phyloP scores from a whole-genome alignment of 2,329 filamentous ascomycete species.

The Scleromitrula shiraiana region DNA sequence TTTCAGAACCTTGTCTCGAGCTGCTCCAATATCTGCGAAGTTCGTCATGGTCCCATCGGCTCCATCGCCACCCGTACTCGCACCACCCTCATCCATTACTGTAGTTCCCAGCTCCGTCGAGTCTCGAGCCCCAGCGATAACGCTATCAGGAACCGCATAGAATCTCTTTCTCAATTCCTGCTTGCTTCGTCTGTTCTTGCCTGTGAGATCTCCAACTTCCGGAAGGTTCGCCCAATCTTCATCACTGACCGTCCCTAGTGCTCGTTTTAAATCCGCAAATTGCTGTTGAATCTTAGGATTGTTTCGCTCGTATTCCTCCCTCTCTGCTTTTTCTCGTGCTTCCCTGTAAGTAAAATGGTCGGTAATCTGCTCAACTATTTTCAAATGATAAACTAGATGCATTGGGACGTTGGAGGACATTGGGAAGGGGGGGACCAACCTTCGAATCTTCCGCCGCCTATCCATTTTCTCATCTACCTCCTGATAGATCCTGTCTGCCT shows the following conservation, averaged over 20 bases:
- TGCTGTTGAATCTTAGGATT: slow-evolving; percentile 98
- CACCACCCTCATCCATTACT: slow-evolving; percentile 71
- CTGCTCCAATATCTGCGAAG: slow-evolving; percentile 94
- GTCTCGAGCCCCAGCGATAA: slow-evolving; percentile 78
- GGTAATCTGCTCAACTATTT: slow-evolving; percentile 68
- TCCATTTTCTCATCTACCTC: slow-evolving; percentile 98
- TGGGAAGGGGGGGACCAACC: slow-evolving; percentile 52
- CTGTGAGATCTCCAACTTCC: slow-evolving; percentile 92
- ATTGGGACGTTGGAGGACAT: slow-evolving; percentile 29
- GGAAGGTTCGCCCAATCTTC: slow-evolving; percentile 95
- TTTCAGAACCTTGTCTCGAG: slow-evolving; percentile 89
- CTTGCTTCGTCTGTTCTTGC: slow-evolving; percentile 80
- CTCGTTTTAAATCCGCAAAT: slow-evolving; percentile 91
- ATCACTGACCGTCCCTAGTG: slow-evolving; percentile 78
- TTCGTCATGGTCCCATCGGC: slow-evolving; percentile 90
- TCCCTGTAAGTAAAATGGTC: slow-evolving; percentile 71
- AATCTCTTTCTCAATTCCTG: slow-evolving; percentile 78
- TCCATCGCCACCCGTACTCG: slow-evolving; percentile 32
- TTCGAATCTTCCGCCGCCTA: slow-evolving; percentile 73
- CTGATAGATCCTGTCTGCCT: slow-evolving; percentile 92
- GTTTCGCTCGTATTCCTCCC: slow-evolving; percentile 90
- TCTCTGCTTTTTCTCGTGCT: slow-evolving; percentile 84
- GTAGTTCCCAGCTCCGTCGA: slow-evolving; percentile 78
- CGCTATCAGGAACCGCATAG: slow-evolving; percentile 95
- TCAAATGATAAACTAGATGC: slow-evolving; percentile 59